phyloP scores from a whole-genome alignment of 2,329 filamentous ascomycete species.

The Pseudocercospora macadamiae region DNA sequence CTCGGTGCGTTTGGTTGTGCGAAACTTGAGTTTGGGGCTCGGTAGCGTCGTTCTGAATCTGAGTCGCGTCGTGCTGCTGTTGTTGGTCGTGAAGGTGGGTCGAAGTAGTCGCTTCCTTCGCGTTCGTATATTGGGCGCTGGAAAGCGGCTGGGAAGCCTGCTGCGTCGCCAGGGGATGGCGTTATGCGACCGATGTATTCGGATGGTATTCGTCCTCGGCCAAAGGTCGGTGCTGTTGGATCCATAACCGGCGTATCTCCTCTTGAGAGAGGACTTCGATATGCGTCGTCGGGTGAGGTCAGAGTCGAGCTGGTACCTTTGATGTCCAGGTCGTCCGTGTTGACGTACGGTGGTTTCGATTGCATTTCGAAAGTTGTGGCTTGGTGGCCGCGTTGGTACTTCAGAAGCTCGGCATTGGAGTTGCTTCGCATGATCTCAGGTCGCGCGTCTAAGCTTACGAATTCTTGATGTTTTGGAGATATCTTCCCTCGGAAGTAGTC shows the following conservation, averaged over 20 bases:
- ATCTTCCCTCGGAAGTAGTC: constrained; percentile 61
- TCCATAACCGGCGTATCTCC: constrained; percentile 11
- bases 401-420: constrained; percentile 28
- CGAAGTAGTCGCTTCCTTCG: constrained; percentile 17
- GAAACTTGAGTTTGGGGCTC: constrained; percentile 19
- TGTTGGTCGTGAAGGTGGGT: not conserved
- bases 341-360: constrained; percentile 24
- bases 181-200: constrained; percentile 25
- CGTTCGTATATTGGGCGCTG: constrained; percentile 8
- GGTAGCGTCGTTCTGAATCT: constrained; percentile 12
- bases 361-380: constrained; percentile 41
- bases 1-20: constrained; percentile 18
- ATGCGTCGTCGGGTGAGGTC: constrained; percentile 22
- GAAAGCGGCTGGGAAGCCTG: not conserved
- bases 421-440: constrained; percentile 28
- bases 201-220: constrained; percentile 17
- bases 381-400: constrained; percentile 33
- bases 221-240: not conserved
- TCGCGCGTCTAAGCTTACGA: constrained; percentile 80
- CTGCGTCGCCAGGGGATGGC: constrained; percentile 10
- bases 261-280: constrained; percentile 20
- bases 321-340: constrained; percentile 24
- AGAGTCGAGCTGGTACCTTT: constrained; percentile 15
- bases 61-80: not conserved
- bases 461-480: constrained; percentile 68